Conservation (phyloP, 768 basidiomycete species). For the Hydnomerulius pinastri region DNA sequence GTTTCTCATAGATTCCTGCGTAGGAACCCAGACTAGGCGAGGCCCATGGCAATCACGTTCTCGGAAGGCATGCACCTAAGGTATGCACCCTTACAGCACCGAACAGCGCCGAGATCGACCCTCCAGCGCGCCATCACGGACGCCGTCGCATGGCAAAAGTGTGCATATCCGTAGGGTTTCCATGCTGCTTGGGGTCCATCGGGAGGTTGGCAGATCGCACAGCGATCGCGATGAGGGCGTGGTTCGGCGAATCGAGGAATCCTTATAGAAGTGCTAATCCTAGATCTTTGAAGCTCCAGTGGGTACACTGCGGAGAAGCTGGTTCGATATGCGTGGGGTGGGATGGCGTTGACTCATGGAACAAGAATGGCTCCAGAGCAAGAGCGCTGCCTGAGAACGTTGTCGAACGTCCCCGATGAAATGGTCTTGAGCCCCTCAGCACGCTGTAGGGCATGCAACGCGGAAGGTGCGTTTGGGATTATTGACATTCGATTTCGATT, state of each 20-base stretch:
- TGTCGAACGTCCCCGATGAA: not conserved
- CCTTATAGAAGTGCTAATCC: not conserved
- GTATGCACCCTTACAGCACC: not conserved
- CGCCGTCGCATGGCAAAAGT: not conserved
- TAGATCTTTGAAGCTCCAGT: not conserved
- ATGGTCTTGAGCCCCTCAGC: not conserved
- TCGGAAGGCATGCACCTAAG: not conserved
- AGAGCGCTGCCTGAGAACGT: not conserved
- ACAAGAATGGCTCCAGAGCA: not conserved
- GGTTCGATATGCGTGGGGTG: slow-evolving; percentile 2
- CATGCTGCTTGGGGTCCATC: no score
- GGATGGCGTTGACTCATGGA: not conserved
- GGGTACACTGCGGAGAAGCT: slow-evolving; percentile 16
- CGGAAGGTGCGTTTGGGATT: slow-evolving; percentile 26
- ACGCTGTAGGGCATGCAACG: slow-evolving; percentile 1
- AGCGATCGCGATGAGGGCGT: not conserved
- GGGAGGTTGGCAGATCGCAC: not conserved
- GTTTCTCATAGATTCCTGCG: not conserved
- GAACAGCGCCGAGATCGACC: not conserved
- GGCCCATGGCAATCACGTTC: not conserved
- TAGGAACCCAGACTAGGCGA: not conserved
- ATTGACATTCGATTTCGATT: slow-evolving; percentile 39
- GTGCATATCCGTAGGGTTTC: not conserved
- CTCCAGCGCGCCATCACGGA: not conserved
- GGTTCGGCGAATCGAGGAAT: not conserved